Base-by-base conservation (phyloP, 176 grass and related monocot species). In the Carex scoparia region DNA sequence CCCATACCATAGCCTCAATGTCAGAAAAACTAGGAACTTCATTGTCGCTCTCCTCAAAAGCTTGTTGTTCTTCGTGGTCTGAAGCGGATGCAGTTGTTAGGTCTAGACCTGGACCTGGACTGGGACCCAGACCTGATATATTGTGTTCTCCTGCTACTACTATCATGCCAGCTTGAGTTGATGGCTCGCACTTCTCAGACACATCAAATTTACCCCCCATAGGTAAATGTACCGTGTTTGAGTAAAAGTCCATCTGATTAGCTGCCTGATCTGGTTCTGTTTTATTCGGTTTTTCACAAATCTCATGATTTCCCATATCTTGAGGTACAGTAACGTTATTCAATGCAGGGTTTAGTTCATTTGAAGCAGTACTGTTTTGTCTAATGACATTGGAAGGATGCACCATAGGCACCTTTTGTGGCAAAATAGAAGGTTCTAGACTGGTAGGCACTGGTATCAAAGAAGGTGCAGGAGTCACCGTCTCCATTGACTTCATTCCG, bases 1-100 rank as follows among this genome's bases (percentile, higher is more conserved):
- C 28, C 7, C 81, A 69, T 83, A 83, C 81, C 81, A 83, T 4
- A 18, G 81, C 81, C 63, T 83, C 81, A 55, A 69, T 40, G 31
- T 83, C 81, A 51, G 81, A 69, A 32, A 69, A 66, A 67, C 81
- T 69, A 44, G 81, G 81, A 67, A 83, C 81, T 69, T 83, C 81
- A 56, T 53, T 53, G 9, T 83, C 81, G 7, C 61, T 83, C 81
- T 83, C 81, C n/a, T 83, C 81, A 54, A 63, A 68, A 67, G 30
- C 81, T 51, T 69, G 23, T 5, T 83, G 62, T 53, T 68, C 81
- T 67, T 67, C 81, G 19, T 51, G 44, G 65, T 69, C 81, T 10
- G 81, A 83, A 83, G 46, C 62, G 10, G 63, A 67, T 83, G 62
- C 81, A 64, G 65, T 67, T 53, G 65, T 19, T 33, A 69, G 40